Conservation (phyloP, 805 yeast genomes). For the Kodamaea kaohsiungensis region DNA sequence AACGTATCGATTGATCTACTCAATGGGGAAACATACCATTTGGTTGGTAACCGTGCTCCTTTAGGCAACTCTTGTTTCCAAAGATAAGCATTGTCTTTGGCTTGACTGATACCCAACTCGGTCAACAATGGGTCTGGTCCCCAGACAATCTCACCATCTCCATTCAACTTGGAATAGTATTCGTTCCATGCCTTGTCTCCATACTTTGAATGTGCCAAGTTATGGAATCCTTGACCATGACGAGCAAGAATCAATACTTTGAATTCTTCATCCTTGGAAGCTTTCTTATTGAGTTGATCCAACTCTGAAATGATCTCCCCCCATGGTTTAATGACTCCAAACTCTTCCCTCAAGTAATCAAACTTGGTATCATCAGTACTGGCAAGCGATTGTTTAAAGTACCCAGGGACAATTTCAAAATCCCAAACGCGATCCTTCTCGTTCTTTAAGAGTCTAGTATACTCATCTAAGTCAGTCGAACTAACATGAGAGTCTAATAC, state of each 20-base stretch:
- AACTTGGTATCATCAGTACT: slow-evolving; percentile 44
- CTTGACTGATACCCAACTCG: slow-evolving; percentile 45
- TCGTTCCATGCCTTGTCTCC: slow-evolving; percentile 49
- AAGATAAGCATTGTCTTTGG: slow-evolving; percentile 41
- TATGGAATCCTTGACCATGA: slow-evolving; percentile 58
- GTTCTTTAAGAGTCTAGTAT: slow-evolving; percentile 11
- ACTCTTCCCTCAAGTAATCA: slow-evolving; percentile 42
- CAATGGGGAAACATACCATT: slow-evolving; percentile 51
- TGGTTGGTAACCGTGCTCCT: slow-evolving; percentile 34
- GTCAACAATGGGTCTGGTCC: slow-evolving; percentile 56
- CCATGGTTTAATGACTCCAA: slow-evolving; percentile 41
- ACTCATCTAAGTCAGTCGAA: slow-evolving; percentile 19
- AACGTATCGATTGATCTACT: slow-evolving; percentile 53
- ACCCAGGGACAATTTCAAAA: slow-evolving; percentile 42
- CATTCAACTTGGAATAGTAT: slow-evolving; percentile 44
- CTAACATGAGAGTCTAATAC: slow-evolving; percentile 31
- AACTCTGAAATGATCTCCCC: slow-evolving; percentile 22
- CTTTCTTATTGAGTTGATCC: slow-evolving; percentile 32
- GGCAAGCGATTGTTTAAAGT: slow-evolving; percentile 45
- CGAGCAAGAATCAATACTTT: slow-evolving; percentile 51
- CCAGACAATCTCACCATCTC: slow-evolving; percentile 50
- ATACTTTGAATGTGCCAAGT: slow-evolving; percentile 45
- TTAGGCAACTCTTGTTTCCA: slow-evolving; percentile 41
- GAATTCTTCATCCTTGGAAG: slow-evolving; percentile 32
- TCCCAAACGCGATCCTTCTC: slow-evolving; percentile 26